Evolutionary conservation across 2,329 filamentous ascomycete genomes (phyloP).

Genomic region (Drechmeria coniospora): DNA sequence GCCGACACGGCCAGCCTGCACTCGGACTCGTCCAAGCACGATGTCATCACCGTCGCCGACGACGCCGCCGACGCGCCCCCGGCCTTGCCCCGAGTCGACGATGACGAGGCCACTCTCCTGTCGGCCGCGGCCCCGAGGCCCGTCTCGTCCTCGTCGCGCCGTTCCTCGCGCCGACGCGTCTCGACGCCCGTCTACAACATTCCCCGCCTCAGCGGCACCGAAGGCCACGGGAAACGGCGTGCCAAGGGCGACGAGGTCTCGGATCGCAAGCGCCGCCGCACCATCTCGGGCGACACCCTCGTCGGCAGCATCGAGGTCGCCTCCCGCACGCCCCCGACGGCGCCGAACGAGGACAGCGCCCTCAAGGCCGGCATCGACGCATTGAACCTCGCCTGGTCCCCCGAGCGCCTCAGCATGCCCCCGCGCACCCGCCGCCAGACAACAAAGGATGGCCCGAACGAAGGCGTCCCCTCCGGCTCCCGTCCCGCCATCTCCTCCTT

Average conservation of each 20-base stretch:
- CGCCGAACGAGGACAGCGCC: constrained; percentile 3
- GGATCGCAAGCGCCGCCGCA: constrained; percentile 26
- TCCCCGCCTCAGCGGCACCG: constrained; percentile 44
- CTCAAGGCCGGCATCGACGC: constrained; percentile 22
- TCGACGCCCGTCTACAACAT: constrained; percentile 52
- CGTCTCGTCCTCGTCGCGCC: constrained; percentile 21
- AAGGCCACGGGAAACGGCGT: constrained; percentile 41
- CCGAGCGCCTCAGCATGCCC: constrained; percentile 18
- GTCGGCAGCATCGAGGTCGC: constrained; percentile 11
- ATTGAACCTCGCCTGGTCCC: constrained; percentile 28
- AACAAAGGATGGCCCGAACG: too few species aligned
- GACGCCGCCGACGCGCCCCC: constrained; percentile 9
- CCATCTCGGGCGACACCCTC: constrained; percentile 26
- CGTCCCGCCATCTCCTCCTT: constrained; percentile 23
- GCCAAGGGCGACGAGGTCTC: constrained; percentile 33
- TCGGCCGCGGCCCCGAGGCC: neutral
- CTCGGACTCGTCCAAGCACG: constrained; percentile 26
- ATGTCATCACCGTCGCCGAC: constrained; percentile 17
- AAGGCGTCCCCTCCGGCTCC: constrained; percentile 21
- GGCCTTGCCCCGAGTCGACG: constrained; percentile 15
- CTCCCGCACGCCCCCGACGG: constrained; percentile 5
- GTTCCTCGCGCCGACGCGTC: constrained; percentile 39
- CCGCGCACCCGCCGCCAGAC: constrained; percentile 18
- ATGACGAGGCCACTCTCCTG: constrained; percentile 6
- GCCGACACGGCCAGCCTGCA: constrained; percentile 45